phyloP scores from a whole-genome alignment of 495 filamentous ascomycete genomes.

The Chlorociboria aeruginascens region DNA sequence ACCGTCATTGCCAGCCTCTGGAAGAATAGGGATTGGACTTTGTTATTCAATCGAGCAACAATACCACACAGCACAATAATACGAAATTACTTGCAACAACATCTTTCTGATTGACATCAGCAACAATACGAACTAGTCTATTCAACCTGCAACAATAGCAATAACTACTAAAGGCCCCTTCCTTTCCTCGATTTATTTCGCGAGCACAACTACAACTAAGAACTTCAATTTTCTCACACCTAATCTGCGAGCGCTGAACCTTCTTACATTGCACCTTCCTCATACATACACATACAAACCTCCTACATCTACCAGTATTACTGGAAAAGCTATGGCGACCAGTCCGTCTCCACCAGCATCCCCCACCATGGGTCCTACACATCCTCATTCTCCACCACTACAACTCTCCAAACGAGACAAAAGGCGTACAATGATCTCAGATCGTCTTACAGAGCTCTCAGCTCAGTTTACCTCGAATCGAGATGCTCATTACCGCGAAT shows the following conservation, averaged over 20 bases:
- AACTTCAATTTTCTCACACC: no score
- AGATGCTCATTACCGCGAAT: slow-evolving; percentile 75
- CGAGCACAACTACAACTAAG: no score
- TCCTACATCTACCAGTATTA: neutral
- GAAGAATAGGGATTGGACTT: no score
- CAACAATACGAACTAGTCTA: neutral
- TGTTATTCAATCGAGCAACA: no score
- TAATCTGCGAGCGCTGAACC: neutral
- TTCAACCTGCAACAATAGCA: neutral
- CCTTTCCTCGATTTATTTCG: no score
- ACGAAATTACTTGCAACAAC: no score
- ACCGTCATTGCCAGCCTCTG: no score
- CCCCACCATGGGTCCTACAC: slow-evolving; percentile 8
- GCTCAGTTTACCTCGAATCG: slow-evolving; percentile 67
- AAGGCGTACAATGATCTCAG: slow-evolving; percentile 63
- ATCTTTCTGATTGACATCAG: neutral
- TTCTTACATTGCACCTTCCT: neutral
- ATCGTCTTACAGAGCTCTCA: slow-evolving; percentile 60
- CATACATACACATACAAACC: neutral
- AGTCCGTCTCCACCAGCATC: slow-evolving; percentile 15
- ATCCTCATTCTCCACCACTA: slow-evolving; percentile 20
- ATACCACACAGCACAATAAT: no score
- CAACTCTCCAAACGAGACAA: slow-evolving; percentile 80
- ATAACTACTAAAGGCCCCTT: no score
- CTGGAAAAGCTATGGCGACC: slow-evolving; percentile 7